A percentile compares a stretch with the other conserved stretches of the same genome.
These are phyloP conservation scores for Solanum lignicaule DNA, from an alignment of 257 asterid species.

Conservation along the genomic window DNA sequence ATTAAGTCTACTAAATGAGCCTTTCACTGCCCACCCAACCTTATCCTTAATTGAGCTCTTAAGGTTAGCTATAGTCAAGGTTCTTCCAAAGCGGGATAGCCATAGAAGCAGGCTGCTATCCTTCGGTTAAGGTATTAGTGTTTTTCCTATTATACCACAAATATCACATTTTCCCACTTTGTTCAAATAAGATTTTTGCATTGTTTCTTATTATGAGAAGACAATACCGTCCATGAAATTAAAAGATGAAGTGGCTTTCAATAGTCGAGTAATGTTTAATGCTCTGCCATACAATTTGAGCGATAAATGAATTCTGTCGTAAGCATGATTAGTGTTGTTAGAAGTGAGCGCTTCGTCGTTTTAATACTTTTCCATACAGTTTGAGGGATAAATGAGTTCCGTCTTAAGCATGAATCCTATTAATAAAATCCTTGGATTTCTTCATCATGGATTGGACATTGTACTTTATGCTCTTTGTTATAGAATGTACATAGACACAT, in stretches of 20 bases:
- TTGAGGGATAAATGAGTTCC: not conserved
- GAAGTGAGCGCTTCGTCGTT: not conserved
- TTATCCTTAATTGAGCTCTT: not conserved
- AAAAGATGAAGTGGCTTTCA: not conserved
- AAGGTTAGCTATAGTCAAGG: not conserved
- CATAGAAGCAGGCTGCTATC: not conserved
- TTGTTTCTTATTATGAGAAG: not conserved
- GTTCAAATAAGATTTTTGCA: not conserved
- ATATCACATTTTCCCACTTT: not conserved
- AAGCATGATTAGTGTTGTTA: not conserved
- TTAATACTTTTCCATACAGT: not conserved
- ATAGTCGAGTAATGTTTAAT: not conserved
- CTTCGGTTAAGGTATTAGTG: not conserved
- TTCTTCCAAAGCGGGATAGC: not conserved
- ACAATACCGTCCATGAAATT: not conserved
- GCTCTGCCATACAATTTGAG: not conserved
- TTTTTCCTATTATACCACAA: not conserved
- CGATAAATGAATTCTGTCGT: not conserved
- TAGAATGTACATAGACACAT: no score
- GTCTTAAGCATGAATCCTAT: not conserved
- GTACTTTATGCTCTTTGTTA: not conserved
- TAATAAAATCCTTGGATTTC: not conserved
- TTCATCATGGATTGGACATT: not conserved
- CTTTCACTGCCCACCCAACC: not conserved
- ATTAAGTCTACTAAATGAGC: not conserved